Base-by-base conservation (phyloP, 2,329 filamentous ascomycete genomes). In the Pseudogymnoascus sp. region DNA sequence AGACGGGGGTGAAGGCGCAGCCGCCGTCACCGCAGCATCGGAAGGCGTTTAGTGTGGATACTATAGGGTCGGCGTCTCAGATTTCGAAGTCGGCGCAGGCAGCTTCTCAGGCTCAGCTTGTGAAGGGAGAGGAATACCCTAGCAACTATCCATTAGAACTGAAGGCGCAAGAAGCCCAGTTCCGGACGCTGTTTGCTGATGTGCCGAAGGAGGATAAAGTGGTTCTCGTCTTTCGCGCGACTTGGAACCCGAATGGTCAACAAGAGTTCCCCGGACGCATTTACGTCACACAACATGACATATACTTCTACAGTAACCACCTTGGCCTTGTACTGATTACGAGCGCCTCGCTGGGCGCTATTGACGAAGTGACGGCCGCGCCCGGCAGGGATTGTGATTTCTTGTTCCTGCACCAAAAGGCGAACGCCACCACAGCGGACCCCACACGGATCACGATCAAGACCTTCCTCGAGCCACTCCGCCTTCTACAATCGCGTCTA, bases 291-390 rank as follows among this genome's bases (percentile, higher is more conserved):
- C 82, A 88, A 0, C 86, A 88, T 66, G 89, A 93, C 67, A 86
- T 99, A 73, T 97, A 96, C 75, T 97, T 99, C 72, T 99, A 97
- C 76, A 96, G 93, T 70, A 90, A 97, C 71, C 90, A 97, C 72
- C 86, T 97, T 73, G 95, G 95, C 5, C 82, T 99, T 5, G 89
- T 97, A 0, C 81, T 96, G 37, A 90, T 93, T 1, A 93, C 92
- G 61, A 85, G 85, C 14, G 85, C 96, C 61, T 86, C 82, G 62
- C 80, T 99, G 64, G 83, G 87, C 62, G 86, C 83, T 19, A 91
- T 99, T 63, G 86, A 86, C 7, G 95, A 97, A 75, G 91, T 97
- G 44, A 97, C 91, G 24, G 90, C 90, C 38, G 91, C 91, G 1
- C 88, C 91, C 11, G 95, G 95, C 19, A 88, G 88, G 72, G 92